These are phyloP conservation scores for Quercus berberidifolia DNA, from an alignment of 306 rosid genomes.

Conservation along the genomic window DNA sequence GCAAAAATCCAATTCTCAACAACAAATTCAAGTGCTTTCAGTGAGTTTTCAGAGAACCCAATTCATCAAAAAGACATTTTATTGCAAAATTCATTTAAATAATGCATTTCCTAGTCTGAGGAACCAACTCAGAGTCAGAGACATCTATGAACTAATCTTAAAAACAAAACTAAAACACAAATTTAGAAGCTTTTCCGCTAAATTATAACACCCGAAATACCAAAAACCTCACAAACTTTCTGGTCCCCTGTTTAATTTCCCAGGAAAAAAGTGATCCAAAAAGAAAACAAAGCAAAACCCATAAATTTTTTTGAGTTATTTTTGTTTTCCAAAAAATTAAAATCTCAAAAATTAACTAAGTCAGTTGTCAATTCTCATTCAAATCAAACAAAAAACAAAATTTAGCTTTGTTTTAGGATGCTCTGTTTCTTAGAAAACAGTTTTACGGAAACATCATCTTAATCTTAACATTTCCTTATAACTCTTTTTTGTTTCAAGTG, in stretches of 20 bases:
- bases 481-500: too few relatives aligned
- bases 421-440: too few relatives aligned
- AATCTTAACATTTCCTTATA: too few relatives aligned
- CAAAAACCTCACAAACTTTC: not conserved
- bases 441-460: too few relatives aligned
- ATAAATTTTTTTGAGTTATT: not conserved
- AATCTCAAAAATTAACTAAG: not conserved
- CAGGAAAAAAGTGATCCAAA: not conserved
- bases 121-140: too few relatives aligned
- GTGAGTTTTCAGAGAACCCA: too few relatives aligned
- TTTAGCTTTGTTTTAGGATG: too few relatives aligned
- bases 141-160: not conserved
- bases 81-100: not conserved
- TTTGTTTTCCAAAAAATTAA: not conserved
- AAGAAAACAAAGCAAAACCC: not conserved
- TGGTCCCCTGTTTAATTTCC: not conserved
- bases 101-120: not conserved
- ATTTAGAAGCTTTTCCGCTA: not conserved
- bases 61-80: not conserved
- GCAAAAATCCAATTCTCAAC: not conserved
- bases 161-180: not conserved
- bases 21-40: not conserved
- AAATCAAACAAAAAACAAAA: too few relatives aligned
- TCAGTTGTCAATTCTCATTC: too few relatives aligned
- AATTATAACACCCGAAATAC: not conserved